Evolutionary conservation across 805 yeast genomes (phyloP), one percentile per base, ranked within the genome.

Genomic region (Isabelozyma heimii): DNA sequence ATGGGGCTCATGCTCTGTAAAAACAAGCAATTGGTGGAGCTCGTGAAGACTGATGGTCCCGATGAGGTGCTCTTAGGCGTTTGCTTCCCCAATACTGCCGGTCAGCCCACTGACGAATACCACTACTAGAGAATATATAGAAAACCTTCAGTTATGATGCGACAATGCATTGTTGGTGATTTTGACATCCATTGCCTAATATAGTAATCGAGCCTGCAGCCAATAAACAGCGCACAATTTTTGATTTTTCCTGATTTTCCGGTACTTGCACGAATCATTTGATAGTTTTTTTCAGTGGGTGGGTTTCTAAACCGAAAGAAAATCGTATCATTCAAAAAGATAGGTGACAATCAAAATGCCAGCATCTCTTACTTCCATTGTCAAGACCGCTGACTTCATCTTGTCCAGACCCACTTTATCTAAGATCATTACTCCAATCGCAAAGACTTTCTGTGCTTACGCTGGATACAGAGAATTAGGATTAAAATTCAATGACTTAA

Each of bases 391-490:
- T 59, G 92, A 89, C 69, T 85, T 75, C 77, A 85, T 92, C 63
- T 80, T 87, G 66, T 85, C 84, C 59, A 81, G 90, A 57, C 96
- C 98, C 47, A 65, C 82, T 44, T 81, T 94, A 64, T 81, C 87
- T 57, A 83, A 85, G 67, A 69, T 91, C 57, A 77, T 88, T 55
- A 80, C 85, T 30, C 98, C 99, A 56, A 79, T 85, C 38, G 87
- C 97, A 43, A 81, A 84, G 64, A 75, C 82, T 59, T 91, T 86
- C 73, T 75, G 81, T 58, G 76, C 84, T 57, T 79, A 80, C 56
- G 79, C 96, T 49, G 98, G 98, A 51, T 94, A 94, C 88, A 88
- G 98, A 80, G 83, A 91, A 71, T 72, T 94, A 76, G 99, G 99
- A 47, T 81, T 94, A 62, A 89, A 75, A 73, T 84, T 87, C 65